Percentiles rank a stretch among this genome's conserved stretches.
These are phyloP conservation scores for Cardamine resedifolia DNA, from an alignment of 345 rosid species.

Conservation along the genomic window DNA sequence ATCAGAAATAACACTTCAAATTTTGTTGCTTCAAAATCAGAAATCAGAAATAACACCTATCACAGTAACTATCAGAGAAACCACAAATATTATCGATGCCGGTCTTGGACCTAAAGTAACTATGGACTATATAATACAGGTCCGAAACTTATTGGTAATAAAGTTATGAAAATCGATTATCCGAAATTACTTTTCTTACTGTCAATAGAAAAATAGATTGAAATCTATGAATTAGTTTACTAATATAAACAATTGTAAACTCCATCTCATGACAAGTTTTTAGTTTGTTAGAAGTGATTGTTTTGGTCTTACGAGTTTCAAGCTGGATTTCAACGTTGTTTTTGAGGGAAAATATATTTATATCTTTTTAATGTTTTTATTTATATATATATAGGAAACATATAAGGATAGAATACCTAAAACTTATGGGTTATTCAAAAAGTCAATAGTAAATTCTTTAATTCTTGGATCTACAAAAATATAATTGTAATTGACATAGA, in stretches of 20 bases:
- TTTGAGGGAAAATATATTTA: neutral
- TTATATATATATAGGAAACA: neutral
- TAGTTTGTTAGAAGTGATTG: neutral
- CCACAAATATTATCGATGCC: neutral
- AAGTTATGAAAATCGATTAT: neutral
- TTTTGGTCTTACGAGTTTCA: neutral
- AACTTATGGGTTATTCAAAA: neutral
- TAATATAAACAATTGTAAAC: neutral
- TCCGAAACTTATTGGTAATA: neutral
- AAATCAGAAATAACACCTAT: too few relatives aligned
- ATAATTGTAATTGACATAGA: neutral
- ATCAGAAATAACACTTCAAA: neutral
- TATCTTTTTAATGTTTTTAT: neutral
- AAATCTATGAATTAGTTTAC: neutral
- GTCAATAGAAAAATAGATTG: neutral
- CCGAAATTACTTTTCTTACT: neutral
- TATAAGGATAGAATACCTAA: neutral
- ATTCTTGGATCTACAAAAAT: conserved; percentile 27
- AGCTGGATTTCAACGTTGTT: neutral
- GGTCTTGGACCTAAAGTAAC: too few relatives aligned
- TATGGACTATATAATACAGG: too few relatives aligned
- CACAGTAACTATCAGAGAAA: too few relatives aligned
- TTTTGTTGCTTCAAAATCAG: too few relatives aligned
- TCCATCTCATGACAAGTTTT: neutral
- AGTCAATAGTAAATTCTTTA: neutral